Evolutionary conservation across 148 eudicot genomes (phyloP), one percentile per base, ranked within the genome.

Genomic region (Cornus controversa): DNA sequence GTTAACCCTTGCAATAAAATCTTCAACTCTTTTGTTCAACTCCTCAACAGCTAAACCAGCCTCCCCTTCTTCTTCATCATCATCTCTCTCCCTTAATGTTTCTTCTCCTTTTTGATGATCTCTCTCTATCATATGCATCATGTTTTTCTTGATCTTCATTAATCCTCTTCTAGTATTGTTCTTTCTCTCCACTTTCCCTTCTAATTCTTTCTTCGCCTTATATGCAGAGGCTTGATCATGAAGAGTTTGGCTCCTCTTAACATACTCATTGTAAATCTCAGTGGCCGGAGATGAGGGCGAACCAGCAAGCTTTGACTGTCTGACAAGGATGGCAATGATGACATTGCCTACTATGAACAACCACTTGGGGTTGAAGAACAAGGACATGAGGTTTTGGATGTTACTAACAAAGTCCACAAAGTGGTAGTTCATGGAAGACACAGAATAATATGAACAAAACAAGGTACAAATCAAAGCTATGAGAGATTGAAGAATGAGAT

Each of bases 1-100:
- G 13, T 75, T 75, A 45, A 75, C 77, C 77, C 70, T 75, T 26
- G 77, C 77, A 75, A 75, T 75, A 4, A 75, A 64, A 20, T 65
- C 77, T 50, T 65, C 70, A 16, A 63, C 62, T 75, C 70, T 75
- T 45, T 42, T 75, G 62, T 26, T 75, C 25, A 65, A 75, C 70
- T 75, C 77, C 58, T 75, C 70, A 16, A 34, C 58, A 64, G 31
- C 8, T 2, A 75, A 65, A 27, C 77, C 70, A 42, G 37, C 2
- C 40, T 40, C 72, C 23, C 2, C 53, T 15, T 7, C 53, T 15
- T 69, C 72, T 70, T 10, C 20, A 50, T 65, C 29, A 8, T 65
- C 29, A 3, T 4, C 10, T 25, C 11, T n/a, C n/a, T n/a, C n/a
- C n/a, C n/a, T n/a, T n/a, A n/a, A n/a, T n/a, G n/a, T n/a, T n/a